Evolutionary conservation across 192 early-diverging fungal species (phyloP).

Genomic region (Blastocladiella britannica): DNA sequence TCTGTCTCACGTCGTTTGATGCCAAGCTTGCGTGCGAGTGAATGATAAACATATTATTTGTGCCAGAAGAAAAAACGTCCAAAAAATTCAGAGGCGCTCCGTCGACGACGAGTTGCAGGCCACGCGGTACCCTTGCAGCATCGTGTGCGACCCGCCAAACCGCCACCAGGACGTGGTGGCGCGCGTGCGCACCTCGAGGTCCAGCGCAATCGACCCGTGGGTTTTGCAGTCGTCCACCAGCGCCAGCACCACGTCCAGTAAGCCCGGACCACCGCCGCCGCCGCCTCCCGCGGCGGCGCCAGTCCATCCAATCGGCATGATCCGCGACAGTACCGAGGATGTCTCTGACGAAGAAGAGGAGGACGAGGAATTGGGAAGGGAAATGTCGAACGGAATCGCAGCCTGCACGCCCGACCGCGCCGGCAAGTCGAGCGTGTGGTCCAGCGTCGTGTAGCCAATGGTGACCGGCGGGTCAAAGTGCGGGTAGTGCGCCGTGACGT

Average conservation of each 20-base stretch:
- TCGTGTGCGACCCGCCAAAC: neutral
- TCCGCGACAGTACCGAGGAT: too few relatives aligned
- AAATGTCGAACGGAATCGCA: too few relatives aligned
- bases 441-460: neutral
- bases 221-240: neutral
- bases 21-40: conserved; percentile 79
- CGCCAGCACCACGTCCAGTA: neutral
- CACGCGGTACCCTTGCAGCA: too few relatives aligned
- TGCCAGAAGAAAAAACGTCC: conserved; percentile 4
- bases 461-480: neutral
- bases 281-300: too few relatives aligned
- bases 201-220: neutral
- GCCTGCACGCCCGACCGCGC: too few relatives aligned
- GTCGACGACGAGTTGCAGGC: too few relatives aligned
- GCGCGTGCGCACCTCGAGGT: neutral
- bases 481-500: neutral
- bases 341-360: too few relatives aligned
- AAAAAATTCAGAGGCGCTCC: too few relatives aligned
- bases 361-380: too few relatives aligned
- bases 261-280: too few relatives aligned
- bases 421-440: neutral
- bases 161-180: neutral
- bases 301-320: too few relatives aligned
- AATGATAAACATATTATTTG: conserved; percentile 6
- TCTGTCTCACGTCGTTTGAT: conserved; percentile 76